Conservation (phyloP, 106 monocot species). For the Triglochin maritima region DNA sequence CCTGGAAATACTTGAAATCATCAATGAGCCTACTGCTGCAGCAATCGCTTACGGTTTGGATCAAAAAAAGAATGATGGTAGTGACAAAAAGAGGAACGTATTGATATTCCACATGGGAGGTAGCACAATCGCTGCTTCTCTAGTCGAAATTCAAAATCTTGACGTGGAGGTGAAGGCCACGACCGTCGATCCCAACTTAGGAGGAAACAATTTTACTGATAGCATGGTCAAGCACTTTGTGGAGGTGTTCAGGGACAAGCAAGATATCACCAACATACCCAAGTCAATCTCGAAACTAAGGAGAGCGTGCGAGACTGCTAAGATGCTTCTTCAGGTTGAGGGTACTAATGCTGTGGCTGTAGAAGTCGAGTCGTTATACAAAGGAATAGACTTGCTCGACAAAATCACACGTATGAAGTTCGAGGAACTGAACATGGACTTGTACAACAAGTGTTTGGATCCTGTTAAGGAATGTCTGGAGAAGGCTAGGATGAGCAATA, state of each 20-base stretch:
- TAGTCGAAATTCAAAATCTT: slow-evolving; percentile 6
- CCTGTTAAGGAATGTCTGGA: slow-evolving; percentile 47
- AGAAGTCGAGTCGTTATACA: slow-evolving; percentile 12
- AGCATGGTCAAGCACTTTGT: slow-evolving; percentile 11
- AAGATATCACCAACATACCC: slow-evolving; percentile 9
- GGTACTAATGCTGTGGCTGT: not conserved
- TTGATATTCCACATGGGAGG: slow-evolving; percentile 40
- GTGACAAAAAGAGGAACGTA: slow-evolving; percentile 8
- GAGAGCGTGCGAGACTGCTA: slow-evolving; percentile 24
- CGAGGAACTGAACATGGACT: slow-evolving; percentile 29
- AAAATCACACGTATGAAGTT: slow-evolving; percentile 8
- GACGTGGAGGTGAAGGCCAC: slow-evolving; percentile 15
- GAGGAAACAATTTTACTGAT: slow-evolving; percentile 18
- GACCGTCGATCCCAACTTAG: slow-evolving; percentile 14
- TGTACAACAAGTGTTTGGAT: slow-evolving; percentile 49
- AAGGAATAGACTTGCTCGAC: slow-evolving; percentile 12
- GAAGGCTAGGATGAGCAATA: slow-evolving; percentile 18
- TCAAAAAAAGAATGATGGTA: not conserved
- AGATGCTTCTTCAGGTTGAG: slow-evolving; percentile 1
- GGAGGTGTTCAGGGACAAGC: slow-evolving; percentile 10
- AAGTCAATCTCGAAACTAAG: slow-evolving; percentile 33
- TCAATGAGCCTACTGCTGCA: slow-evolving; percentile 45
- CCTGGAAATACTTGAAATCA: slow-evolving; percentile 31
- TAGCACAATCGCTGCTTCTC: slow-evolving; percentile 44
- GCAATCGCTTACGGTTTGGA: slow-evolving; percentile 21